phyloP scores from a whole-genome alignment of 768 basidiomycete genomes.

The Tylopilus rubrobrunneus region DNA sequence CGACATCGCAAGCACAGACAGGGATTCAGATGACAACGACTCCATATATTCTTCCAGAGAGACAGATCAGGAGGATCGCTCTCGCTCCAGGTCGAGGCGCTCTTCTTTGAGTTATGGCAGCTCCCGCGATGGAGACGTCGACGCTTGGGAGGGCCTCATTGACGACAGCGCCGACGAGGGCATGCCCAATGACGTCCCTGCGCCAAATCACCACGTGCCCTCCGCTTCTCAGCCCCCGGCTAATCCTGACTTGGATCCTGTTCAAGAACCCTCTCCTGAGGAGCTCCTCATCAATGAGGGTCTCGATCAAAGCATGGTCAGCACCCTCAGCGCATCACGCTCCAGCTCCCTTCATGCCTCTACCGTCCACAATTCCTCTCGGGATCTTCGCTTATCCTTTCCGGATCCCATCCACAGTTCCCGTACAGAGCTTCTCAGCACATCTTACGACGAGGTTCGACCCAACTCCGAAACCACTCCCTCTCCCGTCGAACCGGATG shows the following conservation, averaged over 20 bases:
- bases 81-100: conserved; percentile 56
- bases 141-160: conserved; percentile 76
- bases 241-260: conserved; percentile 25
- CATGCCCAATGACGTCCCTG: conserved; percentile 21
- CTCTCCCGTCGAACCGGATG: conserved; percentile 17
- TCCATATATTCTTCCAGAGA: conserved; percentile 54
- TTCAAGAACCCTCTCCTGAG: conserved; percentile 43
- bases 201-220: conserved; percentile 22
- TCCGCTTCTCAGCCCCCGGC: conserved; percentile 18
- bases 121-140: conserved; percentile 64
- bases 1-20: conserved; percentile 63
- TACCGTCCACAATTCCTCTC: conserved; percentile 57
- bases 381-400: conserved; percentile 77
- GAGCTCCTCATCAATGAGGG: conserved; percentile 70
- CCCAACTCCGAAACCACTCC: conserved; percentile 34
- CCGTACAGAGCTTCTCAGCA: conserved; percentile 51
- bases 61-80: conserved; percentile 56
- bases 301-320: conserved; percentile 78
- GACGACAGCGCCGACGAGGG: conserved; percentile 58
- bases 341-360: conserved; percentile 55
- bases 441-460: conserved; percentile 53
- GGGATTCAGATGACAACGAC: conserved; percentile 66
- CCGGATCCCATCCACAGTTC: conserved; percentile 80
- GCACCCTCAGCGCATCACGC: conserved; percentile 73
- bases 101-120: conserved; percentile 70